Conservation (phyloP, 208 protist genomes). For the Crithidia expoeki region DNA sequence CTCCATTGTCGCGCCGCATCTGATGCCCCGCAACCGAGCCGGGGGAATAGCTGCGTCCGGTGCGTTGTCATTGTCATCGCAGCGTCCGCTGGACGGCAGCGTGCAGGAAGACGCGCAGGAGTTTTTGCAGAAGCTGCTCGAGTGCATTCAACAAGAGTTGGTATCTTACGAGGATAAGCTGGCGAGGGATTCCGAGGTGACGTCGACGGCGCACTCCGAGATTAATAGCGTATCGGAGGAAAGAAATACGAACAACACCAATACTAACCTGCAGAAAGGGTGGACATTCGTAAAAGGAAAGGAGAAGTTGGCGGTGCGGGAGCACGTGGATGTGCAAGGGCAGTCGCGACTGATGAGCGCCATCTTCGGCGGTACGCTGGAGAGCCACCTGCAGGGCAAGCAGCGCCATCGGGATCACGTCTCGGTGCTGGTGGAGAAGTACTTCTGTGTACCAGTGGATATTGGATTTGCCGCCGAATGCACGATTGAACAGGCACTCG, state of each 20-base stretch:
- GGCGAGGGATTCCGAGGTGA: not conserved
- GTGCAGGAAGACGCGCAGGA: conserved; percentile 87
- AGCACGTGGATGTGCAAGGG: conserved; percentile 48
- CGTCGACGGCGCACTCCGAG: conserved; percentile 1
- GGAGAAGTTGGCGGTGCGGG: conserved; percentile 58
- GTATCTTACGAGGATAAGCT: conserved; percentile 28
- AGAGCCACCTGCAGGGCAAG: conserved; percentile 77
- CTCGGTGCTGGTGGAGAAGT: conserved; percentile 71
- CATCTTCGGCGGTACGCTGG: conserved; percentile 71
- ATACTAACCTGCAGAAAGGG: conserved; percentile 33
- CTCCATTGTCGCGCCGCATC: conserved; percentile 13
- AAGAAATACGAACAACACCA: not conserved
- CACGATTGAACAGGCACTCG: conserved; percentile 72
- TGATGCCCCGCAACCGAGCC: not conserved
- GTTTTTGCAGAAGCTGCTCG: conserved; percentile 76
- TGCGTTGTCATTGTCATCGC: not conserved
- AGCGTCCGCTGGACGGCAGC: conserved; percentile 48
- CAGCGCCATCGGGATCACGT: conserved; percentile 49
- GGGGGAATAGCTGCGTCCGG: not conserved
- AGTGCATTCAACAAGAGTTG: conserved; percentile 67
- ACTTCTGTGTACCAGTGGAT: conserved; percentile 68
- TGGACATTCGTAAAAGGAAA: conserved; percentile 74
- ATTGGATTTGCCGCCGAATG: conserved; percentile 64
- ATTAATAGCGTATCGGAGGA: conserved; percentile 2
- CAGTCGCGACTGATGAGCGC: conserved; percentile 53